phyloP scores from a whole-genome alignment of 2,329 filamentous ascomycete species.

The Endothia cerciana region DNA sequence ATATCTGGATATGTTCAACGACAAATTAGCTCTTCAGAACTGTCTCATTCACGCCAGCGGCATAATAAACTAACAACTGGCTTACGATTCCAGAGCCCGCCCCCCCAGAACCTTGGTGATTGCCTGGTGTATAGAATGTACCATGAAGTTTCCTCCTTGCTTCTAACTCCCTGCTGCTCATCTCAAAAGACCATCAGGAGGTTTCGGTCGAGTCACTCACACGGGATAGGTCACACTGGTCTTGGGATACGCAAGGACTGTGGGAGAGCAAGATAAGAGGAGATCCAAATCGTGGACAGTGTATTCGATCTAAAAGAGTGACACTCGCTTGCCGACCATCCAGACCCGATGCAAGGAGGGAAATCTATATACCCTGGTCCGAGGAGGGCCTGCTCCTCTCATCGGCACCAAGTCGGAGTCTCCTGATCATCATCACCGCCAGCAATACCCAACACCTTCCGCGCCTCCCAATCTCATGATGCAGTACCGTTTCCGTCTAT shows the following conservation, averaged over 20 bases:
- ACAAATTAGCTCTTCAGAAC: no score
- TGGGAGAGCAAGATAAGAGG: background rate
- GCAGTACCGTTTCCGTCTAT: background rate
- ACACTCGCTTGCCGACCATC: conserved; percentile 1
- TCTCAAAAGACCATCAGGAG: no score
- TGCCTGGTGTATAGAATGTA: no score
- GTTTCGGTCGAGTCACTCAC: no score
- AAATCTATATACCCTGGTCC: conserved; percentile 6
- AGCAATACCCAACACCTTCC: conserved; percentile 5
- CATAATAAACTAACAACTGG: no score
- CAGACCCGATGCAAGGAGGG: background rate
- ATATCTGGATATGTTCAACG: no score
- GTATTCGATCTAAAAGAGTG: conserved; percentile 19
- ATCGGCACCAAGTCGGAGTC: conserved; percentile 4
- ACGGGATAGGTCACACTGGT: no score
- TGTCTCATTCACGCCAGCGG: no score
- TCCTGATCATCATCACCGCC: conserved; percentile 17
- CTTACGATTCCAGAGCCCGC: no score
- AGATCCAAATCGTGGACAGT: conserved; percentile 16
- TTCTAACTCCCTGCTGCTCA: no score
- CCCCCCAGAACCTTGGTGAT: no score
- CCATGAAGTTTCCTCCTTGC: no score
- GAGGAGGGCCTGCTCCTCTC: conserved; percentile 12
- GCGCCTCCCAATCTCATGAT: background rate
- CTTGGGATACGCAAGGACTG: background rate